These are phyloP conservation scores for Corymbia maculata DNA, from an alignment of 345 rosid genomes.

Conservation along the genomic window DNA sequence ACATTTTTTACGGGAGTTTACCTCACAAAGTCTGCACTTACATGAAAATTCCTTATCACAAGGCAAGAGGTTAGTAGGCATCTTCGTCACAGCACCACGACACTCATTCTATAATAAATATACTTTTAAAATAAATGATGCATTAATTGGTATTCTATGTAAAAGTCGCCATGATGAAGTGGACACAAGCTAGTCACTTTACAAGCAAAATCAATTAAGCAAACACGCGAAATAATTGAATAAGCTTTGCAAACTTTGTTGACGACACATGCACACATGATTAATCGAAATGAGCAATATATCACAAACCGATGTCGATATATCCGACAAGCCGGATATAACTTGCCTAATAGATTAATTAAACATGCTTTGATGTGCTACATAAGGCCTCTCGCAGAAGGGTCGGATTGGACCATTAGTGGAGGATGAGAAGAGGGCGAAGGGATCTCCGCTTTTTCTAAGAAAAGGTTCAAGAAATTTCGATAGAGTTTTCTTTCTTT, in stretches of 20 bases:
- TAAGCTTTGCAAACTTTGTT: too few relatives aligned
- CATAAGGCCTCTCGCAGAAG: background rate
- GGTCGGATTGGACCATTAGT: background rate
- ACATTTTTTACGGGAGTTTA: background rate
- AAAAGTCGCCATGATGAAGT: background rate
- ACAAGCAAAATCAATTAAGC: too few relatives aligned
- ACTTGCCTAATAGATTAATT: accelerated
- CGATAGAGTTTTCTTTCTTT: accelerated
- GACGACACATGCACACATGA: background rate
- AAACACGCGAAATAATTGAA: too few relatives aligned
- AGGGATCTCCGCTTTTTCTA: accelerated
- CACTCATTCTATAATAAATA: too few relatives aligned
- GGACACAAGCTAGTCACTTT: background rate
- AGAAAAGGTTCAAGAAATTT: background rate
- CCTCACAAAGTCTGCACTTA: accelerated
- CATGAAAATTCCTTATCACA: accelerated
- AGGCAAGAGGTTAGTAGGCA: background rate
- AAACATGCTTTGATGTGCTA: too few relatives aligned
- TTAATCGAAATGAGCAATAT: too few relatives aligned
- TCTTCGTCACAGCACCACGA: background rate
- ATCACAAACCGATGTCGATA: background rate
- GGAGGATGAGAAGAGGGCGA: background rate
- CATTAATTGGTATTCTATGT: background rate
- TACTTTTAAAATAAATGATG: background rate
- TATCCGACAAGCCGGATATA: accelerated